Percentiles rank a stretch among this genome's conserved stretches.
phyloP scores from a whole-genome alignment of 768 basidiomycete species.

The Daedaleopsis sinensis region DNA sequence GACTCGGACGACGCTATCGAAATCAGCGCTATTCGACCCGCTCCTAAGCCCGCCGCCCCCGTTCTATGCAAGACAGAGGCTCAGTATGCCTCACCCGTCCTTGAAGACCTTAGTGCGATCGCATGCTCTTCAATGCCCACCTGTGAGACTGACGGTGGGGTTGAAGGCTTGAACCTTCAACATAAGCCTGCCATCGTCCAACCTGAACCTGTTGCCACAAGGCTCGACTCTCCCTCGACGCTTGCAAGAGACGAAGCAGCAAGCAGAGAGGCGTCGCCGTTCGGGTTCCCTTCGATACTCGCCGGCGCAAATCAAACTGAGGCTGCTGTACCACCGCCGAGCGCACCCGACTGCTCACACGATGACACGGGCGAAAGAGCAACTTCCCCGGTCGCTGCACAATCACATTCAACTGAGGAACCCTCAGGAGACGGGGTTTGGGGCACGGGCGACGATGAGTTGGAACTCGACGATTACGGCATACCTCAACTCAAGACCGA shows the following conservation, averaged over 20 bases:
- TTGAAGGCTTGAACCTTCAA: slow-evolving; percentile 9
- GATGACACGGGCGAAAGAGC: neutral
- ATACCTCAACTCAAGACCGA: slow-evolving; percentile 21
- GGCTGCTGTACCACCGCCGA: neutral
- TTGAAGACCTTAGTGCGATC: slow-evolving; percentile 11
- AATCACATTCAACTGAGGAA: neutral
- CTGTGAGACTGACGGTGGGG: neutral
- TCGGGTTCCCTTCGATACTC: slow-evolving; percentile 15
- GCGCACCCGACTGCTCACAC: slow-evolving; percentile 1
- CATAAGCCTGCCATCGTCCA: neutral
- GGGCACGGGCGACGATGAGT: slow-evolving; percentile 77
- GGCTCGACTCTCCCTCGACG: too few relatives aligned
- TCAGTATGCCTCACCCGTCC: neutral
- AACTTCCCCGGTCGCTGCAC: neutral
- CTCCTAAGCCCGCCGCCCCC: neutral
- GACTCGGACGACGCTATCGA: slow-evolving; percentile 22
- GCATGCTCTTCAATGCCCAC: neutral
- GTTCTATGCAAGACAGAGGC: neutral
- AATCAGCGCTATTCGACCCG: neutral
- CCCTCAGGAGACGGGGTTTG: slow-evolving; percentile 51
- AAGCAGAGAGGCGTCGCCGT: slow-evolving; percentile 6
- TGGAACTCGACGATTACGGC: slow-evolving; percentile 35
- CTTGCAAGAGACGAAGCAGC: too few relatives aligned
- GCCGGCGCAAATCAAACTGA: neutral
- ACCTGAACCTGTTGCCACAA: neutral